A percentile compares a stretch with the other conserved stretches of the same genome.
phyloP scores from a whole-genome alignment of 345 rosid species.

The Kandelia obovata region DNA sequence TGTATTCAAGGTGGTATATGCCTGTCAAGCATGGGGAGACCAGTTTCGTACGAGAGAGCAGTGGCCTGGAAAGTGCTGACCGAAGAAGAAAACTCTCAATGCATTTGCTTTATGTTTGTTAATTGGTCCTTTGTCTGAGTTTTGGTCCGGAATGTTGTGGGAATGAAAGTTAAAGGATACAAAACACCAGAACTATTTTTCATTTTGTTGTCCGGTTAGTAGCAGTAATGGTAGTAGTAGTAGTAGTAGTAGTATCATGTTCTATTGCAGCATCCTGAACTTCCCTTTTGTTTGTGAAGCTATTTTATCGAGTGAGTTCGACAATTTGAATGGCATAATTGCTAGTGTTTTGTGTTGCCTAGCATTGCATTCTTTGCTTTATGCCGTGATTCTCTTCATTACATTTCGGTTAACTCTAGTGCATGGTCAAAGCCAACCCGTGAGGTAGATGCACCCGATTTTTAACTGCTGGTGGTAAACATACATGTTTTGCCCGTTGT shows the following conservation, averaged over 20 bases:
- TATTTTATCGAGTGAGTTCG: background rate
- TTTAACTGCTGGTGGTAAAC: no score
- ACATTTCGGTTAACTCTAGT: no score
- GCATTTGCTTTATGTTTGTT: conserved; percentile 90
- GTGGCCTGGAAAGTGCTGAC: conserved; percentile 97
- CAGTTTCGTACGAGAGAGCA: conserved; percentile 89
- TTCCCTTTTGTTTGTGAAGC: background rate
- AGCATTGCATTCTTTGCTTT: no score
- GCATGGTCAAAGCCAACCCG: background rate
- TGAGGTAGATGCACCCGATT: no score
- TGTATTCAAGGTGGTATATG: conserved; percentile 93
- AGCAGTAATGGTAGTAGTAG: no score
- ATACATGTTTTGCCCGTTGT: no score
- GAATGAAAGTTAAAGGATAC: background rate
- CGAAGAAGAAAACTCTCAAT: conserved; percentile 91
- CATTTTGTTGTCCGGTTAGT: conserved; percentile 5
- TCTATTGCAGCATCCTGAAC: conserved; percentile 12
- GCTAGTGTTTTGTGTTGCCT: no score
- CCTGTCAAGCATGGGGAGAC: conserved; percentile 97
- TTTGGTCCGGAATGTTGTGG: background rate
- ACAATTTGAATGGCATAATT: no score
- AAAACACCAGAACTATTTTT: background rate
- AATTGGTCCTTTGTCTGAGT: conserved; percentile 95
- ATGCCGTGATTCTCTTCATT: no score
- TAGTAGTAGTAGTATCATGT: background rate